phyloP scores from a whole-genome alignment of 1,284 basidiomycete genomes.

The Trametes pubescens region DNA sequence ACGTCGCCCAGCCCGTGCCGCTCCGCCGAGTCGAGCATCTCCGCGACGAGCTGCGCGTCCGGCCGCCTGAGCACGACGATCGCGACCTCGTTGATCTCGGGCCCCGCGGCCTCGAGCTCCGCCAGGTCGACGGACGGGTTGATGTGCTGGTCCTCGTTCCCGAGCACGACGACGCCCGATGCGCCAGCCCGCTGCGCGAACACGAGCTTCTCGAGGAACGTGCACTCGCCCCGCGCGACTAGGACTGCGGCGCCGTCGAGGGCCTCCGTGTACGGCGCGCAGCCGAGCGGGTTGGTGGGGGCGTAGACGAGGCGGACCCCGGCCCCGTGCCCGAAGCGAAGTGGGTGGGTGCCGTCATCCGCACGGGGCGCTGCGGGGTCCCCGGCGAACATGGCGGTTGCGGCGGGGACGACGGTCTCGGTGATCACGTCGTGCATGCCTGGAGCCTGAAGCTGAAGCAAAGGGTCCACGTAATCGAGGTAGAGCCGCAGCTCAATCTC shows the following conservation, averaged over 20 bases:
- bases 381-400: slow-evolving; percentile 77
- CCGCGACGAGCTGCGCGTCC: slow-evolving; percentile 58
- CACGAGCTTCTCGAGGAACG: slow-evolving; percentile 83
- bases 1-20: slow-evolving; percentile 56
- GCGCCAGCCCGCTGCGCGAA: slow-evolving; percentile 72
- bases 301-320: slow-evolving; percentile 63
- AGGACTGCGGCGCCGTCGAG: slow-evolving; percentile 62
- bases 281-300: slow-evolving; percentile 63
- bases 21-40: slow-evolving; percentile 63
- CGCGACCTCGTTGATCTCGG: slow-evolving; percentile 60
- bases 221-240: slow-evolving; percentile 76
- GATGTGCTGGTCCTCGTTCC: slow-evolving; percentile 63
- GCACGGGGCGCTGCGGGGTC: slow-evolving; percentile 52
- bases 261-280: slow-evolving; percentile 56
- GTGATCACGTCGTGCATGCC: slow-evolving; percentile 47
- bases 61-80: slow-evolving; percentile 65
- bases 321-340: slow-evolving; percentile 56
- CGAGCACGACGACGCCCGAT: slow-evolving; percentile 77
- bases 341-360: slow-evolving; percentile 34
- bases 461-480: slow-evolving; percentile 56
- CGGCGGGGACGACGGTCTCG: slow-evolving; percentile 61
- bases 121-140: slow-evolving; percentile 71
- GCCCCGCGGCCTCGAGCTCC: slow-evolving; percentile 65
- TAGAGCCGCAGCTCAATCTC: slow-evolving; percentile 69
- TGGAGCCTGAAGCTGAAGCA: slow-evolving; percentile 48